These are phyloP conservation scores for Hyphopichia homilentoma DNA, from an alignment of 805 yeast genomes.

Conservation along the genomic window DNA sequence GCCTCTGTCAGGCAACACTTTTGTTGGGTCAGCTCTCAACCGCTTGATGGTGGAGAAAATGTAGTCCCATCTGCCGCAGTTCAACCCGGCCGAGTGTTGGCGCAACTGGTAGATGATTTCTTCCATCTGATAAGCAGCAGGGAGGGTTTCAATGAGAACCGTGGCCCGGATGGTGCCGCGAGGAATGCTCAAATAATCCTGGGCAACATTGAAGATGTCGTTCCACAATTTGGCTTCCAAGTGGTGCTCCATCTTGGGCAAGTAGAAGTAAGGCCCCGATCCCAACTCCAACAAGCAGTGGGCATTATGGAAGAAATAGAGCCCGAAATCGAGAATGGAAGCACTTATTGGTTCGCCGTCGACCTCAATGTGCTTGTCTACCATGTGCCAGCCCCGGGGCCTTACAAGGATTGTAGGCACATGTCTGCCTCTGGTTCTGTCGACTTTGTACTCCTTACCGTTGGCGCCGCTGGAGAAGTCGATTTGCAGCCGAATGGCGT, in stretches of 20 bases:
- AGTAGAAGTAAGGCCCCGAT: slow-evolving; percentile 17
- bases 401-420: slow-evolving; percentile 16
- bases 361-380: slow-evolving; percentile 14
- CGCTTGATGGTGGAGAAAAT: slow-evolving; percentile 17
- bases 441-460: slow-evolving; percentile 37
- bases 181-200: slow-evolving; percentile 12
- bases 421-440: slow-evolving; percentile 10
- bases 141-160: slow-evolving; percentile 18
- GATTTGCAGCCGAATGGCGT: slow-evolving; percentile 15
- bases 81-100: slow-evolving; percentile 16
- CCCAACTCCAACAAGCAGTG: slow-evolving; percentile 12
- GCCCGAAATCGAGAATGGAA: slow-evolving; percentile 17
- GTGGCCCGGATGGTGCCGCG: slow-evolving; percentile 20
- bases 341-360: slow-evolving; percentile 18
- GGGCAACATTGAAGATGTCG: slow-evolving; percentile 17
- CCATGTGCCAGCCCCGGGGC: slow-evolving; percentile 23
- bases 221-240: slow-evolving; percentile 21
- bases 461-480: slow-evolving; percentile 12
- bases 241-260: slow-evolving; percentile 21
- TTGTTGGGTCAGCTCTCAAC: slow-evolving; percentile 13
- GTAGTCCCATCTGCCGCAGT: slow-evolving; percentile 24
- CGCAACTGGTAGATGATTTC: slow-evolving; percentile 18
- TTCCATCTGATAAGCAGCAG: slow-evolving; percentile 22
- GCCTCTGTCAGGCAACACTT: slow-evolving; percentile 16
- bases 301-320: slow-evolving; percentile 18